Evolutionary conservation across 2,329 filamentous ascomycete species (phyloP), one percentile per base, ranked within the genome.

Genomic region (Myriosclerotinia scirpicola): DNA sequence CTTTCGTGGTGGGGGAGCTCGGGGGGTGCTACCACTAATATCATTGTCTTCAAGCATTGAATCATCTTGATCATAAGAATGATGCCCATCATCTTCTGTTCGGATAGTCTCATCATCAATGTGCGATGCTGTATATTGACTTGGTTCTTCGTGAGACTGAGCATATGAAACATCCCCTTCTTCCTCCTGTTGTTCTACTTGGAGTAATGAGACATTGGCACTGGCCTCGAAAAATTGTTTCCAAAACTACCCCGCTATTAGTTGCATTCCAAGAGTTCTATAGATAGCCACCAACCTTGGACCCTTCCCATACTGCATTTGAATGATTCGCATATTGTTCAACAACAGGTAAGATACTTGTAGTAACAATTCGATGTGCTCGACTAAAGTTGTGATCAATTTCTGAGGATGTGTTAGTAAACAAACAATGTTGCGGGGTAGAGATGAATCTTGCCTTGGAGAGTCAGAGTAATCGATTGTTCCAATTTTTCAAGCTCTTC

Each of bases 201-300:
- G 93, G 0, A 93, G 97, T 14, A 99, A 85, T 14, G 94, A 97
- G 36, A 99, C 94, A 75, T 99, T 98, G 77, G 95, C 95, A 58
- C 93, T 97, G 46, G 95, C 93, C 80, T 99, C 95, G 79, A 99
- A 99, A 82, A 99, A 99, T 81, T 98, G 93, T 80, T 99, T 99
- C 95, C 95, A 99, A 80, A 99, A 99, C 91, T 96, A 75, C 69
- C 69, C 69, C 68, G 62, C 69, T 54, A 65, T 75, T 61, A 70
- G 67, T 50, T 50, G 22, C 48, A 30, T 62, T 46, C 14, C 30
- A 36, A 46, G 46, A 14, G 22, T 58, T 22, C n/a, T 50, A 34
- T 44, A 20, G 30, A 54, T 36, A 8, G 54, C 58, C 54, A 66
- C 75, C 48, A 66, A 94, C 92, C 86, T 96, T 97, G 65, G 94